Percentiles rank a stretch among this genome's conserved stretches.
These are phyloP conservation scores for Coniochaeta sp. DNA, from an alignment of 2,329 filamentous ascomycete species.

Conservation along the genomic window DNA sequence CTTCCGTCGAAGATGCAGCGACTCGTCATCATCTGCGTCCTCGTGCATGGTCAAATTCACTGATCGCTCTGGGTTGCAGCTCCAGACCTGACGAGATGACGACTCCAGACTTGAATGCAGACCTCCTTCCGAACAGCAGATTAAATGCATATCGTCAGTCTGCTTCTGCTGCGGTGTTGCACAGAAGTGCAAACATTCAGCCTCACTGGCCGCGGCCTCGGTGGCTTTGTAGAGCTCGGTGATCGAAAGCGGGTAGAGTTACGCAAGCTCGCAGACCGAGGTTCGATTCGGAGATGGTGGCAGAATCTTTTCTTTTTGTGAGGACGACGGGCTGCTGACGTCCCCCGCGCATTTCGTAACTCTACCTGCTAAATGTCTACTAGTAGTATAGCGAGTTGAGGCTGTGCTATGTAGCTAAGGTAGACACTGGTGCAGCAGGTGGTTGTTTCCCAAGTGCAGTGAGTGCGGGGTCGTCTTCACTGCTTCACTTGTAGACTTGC, in stretches of 20 bases:
- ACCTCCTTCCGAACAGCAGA: too few species aligned
- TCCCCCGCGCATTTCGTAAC: too few species aligned
- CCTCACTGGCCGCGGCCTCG: neutral
- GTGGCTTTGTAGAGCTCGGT: neutral
- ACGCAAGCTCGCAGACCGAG: neutral
- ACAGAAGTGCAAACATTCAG: neutral
- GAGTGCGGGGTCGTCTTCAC: neutral
- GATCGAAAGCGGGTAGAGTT: neutral
- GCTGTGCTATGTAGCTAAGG: too few species aligned
- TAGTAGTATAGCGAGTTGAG: neutral
- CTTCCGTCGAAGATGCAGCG: too few species aligned
- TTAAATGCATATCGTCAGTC: too few species aligned
- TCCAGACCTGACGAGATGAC: too few species aligned
- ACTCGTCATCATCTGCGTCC: neutral
- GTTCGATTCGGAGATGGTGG: neutral
- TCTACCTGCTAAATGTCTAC: too few species aligned
- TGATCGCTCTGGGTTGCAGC: neutral
- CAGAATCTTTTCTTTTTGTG: neutral
- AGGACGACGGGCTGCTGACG: neutral
- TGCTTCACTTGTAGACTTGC: neutral
- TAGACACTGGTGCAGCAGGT: too few species aligned
- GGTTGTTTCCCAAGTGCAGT: neutral
- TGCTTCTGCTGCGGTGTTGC: too few species aligned
- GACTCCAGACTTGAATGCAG: too few species aligned
- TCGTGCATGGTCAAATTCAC: neutral